Percentiles rank a stretch among this genome's conserved stretches.
phyloP scores from a whole-genome alignment of 176 grass and related monocot genomes.

The Zizania latifolia region DNA sequence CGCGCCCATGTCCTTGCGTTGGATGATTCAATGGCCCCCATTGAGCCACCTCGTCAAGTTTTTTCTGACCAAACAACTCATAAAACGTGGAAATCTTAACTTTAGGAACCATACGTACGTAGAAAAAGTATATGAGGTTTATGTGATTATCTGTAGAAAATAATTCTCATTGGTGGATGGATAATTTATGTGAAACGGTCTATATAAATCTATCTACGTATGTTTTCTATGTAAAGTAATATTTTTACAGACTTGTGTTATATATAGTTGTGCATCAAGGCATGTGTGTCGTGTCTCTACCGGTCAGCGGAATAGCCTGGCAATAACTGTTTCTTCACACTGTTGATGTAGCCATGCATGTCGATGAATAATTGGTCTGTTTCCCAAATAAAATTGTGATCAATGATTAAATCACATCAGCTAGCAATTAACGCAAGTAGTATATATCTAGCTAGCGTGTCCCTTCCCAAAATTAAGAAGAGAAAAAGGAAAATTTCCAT shows the following conservation, averaged over 20 bases:
- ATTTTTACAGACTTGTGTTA: no score
- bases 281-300: slow-evolving; percentile 17
- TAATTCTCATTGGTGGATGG: no score
- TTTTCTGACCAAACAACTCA: neutral
- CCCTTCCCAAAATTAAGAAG: neutral
- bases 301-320: neutral
- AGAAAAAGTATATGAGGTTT: no score
- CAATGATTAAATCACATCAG: neutral
- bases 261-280: no score
- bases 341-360: slow-evolving; percentile 13
- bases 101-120: no score
- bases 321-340: slow-evolving; percentile 1
- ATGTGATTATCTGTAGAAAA: no score
- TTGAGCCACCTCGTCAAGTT: neutral
- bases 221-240: no score
- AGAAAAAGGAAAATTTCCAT: neutral
- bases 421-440: no score
- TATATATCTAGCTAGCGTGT: neutral
- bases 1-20: neutral
- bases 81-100: no score
- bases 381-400: neutral
- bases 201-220: no score
- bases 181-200: no score
- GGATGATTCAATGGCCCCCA: neutral
- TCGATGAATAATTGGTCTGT: slow-evolving; percentile 8